Conservation (phyloP, 371 early-diverging fungal species). For the Apophysomyces variabilis region DNA sequence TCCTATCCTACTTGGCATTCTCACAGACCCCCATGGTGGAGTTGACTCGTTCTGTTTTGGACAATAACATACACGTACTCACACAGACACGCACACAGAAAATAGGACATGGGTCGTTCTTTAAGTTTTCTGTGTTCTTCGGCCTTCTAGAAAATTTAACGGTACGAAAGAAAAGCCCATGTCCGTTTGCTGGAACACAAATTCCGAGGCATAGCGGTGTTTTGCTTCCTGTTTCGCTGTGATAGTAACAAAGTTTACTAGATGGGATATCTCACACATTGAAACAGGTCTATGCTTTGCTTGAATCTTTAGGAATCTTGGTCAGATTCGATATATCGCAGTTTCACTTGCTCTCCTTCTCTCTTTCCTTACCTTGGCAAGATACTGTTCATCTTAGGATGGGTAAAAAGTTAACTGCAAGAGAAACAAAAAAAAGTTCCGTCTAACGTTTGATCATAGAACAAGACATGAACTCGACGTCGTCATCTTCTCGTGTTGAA, state of each 20-base stretch:
- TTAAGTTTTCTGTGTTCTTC: too few relatives aligned
- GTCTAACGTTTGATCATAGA: background rate
- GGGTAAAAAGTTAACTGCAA: constrained; percentile 4
- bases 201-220: too few relatives aligned
- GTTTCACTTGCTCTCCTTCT: background rate
- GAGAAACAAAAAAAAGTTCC: constrained; percentile 10
- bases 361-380: background rate
- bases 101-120: too few relatives aligned
- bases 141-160: too few relatives aligned
- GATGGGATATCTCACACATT: background rate
- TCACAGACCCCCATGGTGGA: too few relatives aligned
- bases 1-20: too few relatives aligned
- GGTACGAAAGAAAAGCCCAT: too few relatives aligned
- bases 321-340: background rate
- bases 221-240: background rate
- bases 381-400: background rate
- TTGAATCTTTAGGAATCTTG: constrained; percentile 3
- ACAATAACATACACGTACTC: too few relatives aligned
- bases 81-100: too few relatives aligned
- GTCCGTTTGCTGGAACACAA: too few relatives aligned
- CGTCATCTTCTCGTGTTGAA: background rate
- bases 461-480: background rate
- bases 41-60: too few relatives aligned
- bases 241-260: background rate
- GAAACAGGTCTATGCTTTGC: background rate